Conservation (phyloP, 2,329 filamentous ascomycete genomes). For the Trichoderma guizhouense region DNA sequence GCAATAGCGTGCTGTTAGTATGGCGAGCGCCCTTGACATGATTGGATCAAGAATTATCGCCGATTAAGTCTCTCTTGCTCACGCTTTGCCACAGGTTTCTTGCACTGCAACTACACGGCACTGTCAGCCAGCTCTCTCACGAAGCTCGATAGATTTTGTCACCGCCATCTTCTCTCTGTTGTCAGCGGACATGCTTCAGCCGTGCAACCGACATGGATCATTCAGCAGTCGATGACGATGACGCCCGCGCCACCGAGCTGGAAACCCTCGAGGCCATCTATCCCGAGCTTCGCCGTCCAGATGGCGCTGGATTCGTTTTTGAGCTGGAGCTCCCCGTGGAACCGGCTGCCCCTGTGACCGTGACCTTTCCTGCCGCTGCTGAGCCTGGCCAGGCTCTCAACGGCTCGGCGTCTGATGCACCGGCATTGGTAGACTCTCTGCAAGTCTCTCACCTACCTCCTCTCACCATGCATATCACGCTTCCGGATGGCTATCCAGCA, state of each 20-base stretch:
- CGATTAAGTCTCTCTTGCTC: neutral
- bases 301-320: slow-evolving; percentile 44
- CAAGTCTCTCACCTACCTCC: slow-evolving; percentile 57
- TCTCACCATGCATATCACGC: slow-evolving; percentile 48
- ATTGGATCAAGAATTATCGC: slow-evolving; percentile 10
- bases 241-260: slow-evolving; percentile 57
- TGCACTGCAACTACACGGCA: neutral
- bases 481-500: slow-evolving; percentile 59
- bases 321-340: slow-evolving; percentile 57
- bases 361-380: slow-evolving; percentile 53
- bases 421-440: slow-evolving; percentile 40
- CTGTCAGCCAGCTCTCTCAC: neutral
- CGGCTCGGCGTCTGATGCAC: slow-evolving; percentile 1
- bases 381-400: slow-evolving; percentile 16
- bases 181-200: slow-evolving; percentile 17
- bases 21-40: neutral
- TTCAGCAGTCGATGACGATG: slow-evolving; percentile 47
- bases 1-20: neutral
- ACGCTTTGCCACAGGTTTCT: neutral
- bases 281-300: slow-evolving; percentile 55
- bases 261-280: slow-evolving; percentile 62
- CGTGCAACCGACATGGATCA: slow-evolving; percentile 35
- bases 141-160: neutral
- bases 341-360: slow-evolving; percentile 52
- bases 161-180: neutral